Conservation (phyloP, 2,329 filamentous ascomycete genomes). For the Pyrenochaeta sp. region DNA sequence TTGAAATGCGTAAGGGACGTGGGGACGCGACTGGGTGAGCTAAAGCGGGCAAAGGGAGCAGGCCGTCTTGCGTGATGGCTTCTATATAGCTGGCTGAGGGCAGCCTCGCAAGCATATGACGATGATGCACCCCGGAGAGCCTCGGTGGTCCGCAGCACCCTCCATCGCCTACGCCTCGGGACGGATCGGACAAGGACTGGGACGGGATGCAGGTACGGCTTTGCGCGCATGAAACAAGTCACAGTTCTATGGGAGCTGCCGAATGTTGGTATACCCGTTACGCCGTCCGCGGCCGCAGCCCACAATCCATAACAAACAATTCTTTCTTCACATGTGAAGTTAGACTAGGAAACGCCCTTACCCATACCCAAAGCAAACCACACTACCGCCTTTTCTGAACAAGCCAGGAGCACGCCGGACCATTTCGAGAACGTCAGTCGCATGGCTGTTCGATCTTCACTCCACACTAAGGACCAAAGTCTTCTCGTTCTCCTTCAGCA, state of each 20-base stretch:
- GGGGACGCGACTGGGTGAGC: slow-evolving; percentile 2
- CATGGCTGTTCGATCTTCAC: neutral
- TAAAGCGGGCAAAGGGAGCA: slow-evolving; percentile 12
- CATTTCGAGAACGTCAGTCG: neutral
- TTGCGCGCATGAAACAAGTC: slow-evolving; percentile 6
- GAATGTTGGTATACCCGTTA: slow-evolving; percentile 37
- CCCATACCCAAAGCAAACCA: slow-evolving; percentile 2
- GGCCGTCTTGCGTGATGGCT: neutral
- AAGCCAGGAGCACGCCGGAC: neutral
- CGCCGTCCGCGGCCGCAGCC: slow-evolving; percentile 48
- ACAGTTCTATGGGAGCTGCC: too few relatives aligned
- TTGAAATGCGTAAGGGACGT: slow-evolving; percentile 18
- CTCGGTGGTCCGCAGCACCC: slow-evolving; percentile 26
- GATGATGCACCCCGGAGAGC: slow-evolving; percentile 24
- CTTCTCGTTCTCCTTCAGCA: slow-evolving; percentile 50
- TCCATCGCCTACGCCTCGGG: slow-evolving; percentile 6
- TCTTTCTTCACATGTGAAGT: too few relatives aligned
- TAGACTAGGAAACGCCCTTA: slow-evolving; percentile 22
- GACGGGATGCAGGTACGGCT: too few relatives aligned
- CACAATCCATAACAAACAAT: slow-evolving; percentile 35
- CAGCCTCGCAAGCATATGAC: slow-evolving; percentile 13
- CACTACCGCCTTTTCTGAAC: neutral
- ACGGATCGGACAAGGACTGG: slow-evolving; percentile 4
- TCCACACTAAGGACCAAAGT: slow-evolving; percentile 39
- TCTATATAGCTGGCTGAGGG: slow-evolving; percentile 7